Percentiles rank a stretch among this genome's conserved stretches.
phyloP scores from a whole-genome alignment of 2,329 filamentous ascomycete species.

The Stachybotrys echinatus region DNA sequence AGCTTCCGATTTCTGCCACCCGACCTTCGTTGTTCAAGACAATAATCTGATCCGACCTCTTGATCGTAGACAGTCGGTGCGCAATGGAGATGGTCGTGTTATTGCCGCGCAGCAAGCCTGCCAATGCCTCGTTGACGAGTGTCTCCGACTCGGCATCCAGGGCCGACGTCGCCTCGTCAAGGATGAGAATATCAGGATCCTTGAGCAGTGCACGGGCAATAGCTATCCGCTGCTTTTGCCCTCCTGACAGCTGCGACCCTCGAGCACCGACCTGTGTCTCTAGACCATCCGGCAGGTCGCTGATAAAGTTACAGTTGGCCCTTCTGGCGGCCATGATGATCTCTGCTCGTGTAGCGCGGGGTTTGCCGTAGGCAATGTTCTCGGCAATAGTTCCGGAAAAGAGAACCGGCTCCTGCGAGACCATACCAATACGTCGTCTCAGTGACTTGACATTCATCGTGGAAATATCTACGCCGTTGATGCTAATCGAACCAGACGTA shows the following conservation, averaged over 20 bases:
- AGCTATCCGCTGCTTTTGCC: slow-evolving; percentile 96
- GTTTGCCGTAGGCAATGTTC: slow-evolving; percentile 88
- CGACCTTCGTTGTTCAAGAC: slow-evolving; percentile 81
- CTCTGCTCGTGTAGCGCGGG: slow-evolving; percentile 69
- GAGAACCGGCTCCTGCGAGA: slow-evolving; percentile 91
- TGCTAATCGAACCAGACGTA: slow-evolving; percentile 68
- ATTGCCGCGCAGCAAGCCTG: slow-evolving; percentile 72
- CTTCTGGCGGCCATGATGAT: slow-evolving; percentile 83
- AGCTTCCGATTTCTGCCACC: slow-evolving; percentile 88
- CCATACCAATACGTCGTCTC: slow-evolving; percentile 86
- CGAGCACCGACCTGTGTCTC: slow-evolving; percentile 91
- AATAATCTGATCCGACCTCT: slow-evolving; percentile 90
- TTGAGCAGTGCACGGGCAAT: slow-evolving; percentile 94
- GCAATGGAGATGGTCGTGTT: slow-evolving; percentile 98
- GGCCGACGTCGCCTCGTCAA: slow-evolving; percentile 94
- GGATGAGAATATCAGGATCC: slow-evolving; percentile 90
- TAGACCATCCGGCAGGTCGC: slow-evolving; percentile 91
- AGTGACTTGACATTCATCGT: slow-evolving; percentile 91
- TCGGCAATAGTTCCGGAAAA: slow-evolving; percentile 81
- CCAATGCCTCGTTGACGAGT: slow-evolving; percentile 85
- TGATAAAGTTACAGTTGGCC: slow-evolving; percentile 95
- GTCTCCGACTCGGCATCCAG: slow-evolving; percentile 96
- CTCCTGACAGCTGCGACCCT: slow-evolving; percentile 89
- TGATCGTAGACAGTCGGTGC: slow-evolving; percentile 92
- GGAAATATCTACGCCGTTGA: slow-evolving; percentile 78